phyloP scores from a whole-genome alignment of 768 basidiomycete genomes.

The Rossbeevera mucosa region DNA sequence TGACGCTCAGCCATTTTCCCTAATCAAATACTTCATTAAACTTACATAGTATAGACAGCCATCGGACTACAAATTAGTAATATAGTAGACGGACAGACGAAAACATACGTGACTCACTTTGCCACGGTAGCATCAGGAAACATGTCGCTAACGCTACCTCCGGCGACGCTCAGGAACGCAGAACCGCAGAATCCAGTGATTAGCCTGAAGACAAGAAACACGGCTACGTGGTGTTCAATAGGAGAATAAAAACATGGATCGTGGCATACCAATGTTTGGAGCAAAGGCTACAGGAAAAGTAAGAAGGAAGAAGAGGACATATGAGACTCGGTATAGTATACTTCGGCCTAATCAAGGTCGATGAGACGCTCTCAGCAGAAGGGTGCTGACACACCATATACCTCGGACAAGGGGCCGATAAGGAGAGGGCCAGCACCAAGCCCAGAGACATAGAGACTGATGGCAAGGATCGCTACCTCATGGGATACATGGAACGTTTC shows the following conservation, averaged over 20 bases:
- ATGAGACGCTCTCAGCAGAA: neutral
- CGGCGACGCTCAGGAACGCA: conserved; percentile 59
- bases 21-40: neutral
- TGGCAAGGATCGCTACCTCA: conserved; percentile 46
- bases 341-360: conserved; percentile 42
- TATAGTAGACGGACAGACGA: neutral
- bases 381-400: conserved; percentile 21
- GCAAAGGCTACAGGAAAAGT: conserved; percentile 74
- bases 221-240: conserved; percentile 32
- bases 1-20: neutral
- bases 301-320: conserved; percentile 54
- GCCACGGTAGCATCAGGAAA: conserved; percentile 54
- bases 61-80: conserved; percentile 43
- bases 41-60: conserved; percentile 47
- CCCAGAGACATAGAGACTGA: conserved; percentile 43
- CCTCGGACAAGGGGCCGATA: conserved; percentile 42
- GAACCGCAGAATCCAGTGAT: conserved; percentile 51
- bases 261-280: conserved; percentile 48
- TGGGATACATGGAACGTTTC: conserved; percentile 47
- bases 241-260: neutral
- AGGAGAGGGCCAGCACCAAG: conserved; percentile 32
- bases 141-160: conserved; percentile 57
- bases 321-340: conserved; percentile 58
- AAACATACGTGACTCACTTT: conserved; percentile 38
- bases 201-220: conserved; percentile 60